A percentile compares a stretch with the other conserved stretches of the same genome.
Evolutionary conservation across 2,329 filamentous ascomycete species (phyloP).

Genomic region (Juglanconis juglandina): DNA sequence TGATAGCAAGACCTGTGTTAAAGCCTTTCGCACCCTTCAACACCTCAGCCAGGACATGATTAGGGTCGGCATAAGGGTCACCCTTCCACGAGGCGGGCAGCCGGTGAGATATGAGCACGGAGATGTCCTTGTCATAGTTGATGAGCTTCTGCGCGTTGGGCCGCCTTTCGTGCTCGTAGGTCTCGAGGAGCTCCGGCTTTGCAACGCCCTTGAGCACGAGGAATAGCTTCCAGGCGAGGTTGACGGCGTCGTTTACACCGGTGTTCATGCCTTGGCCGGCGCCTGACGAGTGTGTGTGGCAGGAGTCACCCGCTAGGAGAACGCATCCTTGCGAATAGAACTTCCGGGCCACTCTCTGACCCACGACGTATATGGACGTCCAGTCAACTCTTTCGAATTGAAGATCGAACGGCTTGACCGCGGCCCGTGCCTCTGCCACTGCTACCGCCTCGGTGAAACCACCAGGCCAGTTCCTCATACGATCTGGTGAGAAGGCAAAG

Average conservation of each 20-base stretch:
- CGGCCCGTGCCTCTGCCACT: neutral
- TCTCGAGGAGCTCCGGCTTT: constrained; percentile 29
- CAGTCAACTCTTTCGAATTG: neutral
- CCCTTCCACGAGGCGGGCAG: constrained; percentile 36
- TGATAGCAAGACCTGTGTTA: constrained; percentile 59
- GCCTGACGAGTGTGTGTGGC: constrained; percentile 57
- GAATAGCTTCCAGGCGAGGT: constrained; percentile 45
- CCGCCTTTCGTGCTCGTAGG: constrained; percentile 37
- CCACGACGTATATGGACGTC: constrained; percentile 32
- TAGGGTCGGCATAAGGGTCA: constrained; percentile 37
- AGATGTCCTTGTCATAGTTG: constrained; percentile 37
- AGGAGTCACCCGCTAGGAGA: constrained; percentile 48
- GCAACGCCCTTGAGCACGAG: constrained; percentile 26
- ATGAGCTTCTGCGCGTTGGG: constrained; percentile 36
- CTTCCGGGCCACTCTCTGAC: constrained; percentile 55
- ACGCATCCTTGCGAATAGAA: constrained; percentile 55
- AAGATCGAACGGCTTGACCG: neutral
- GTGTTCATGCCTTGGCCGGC: constrained; percentile 60
- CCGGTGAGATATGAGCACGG: constrained; percentile 37
- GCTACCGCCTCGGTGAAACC: constrained; percentile 41
- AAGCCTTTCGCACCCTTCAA: constrained; percentile 58
- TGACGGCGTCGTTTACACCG: constrained; percentile 54
- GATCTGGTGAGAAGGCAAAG: constrained; percentile 45
- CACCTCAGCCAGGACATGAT: constrained; percentile 50
- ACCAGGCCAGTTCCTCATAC: constrained; percentile 33